Percentiles rank a stretch among this genome's conserved stretches.
Evolutionary conservation across 2,329 filamentous ascomycete genomes (phyloP).

Genomic region (Zarea fungicola): DNA sequence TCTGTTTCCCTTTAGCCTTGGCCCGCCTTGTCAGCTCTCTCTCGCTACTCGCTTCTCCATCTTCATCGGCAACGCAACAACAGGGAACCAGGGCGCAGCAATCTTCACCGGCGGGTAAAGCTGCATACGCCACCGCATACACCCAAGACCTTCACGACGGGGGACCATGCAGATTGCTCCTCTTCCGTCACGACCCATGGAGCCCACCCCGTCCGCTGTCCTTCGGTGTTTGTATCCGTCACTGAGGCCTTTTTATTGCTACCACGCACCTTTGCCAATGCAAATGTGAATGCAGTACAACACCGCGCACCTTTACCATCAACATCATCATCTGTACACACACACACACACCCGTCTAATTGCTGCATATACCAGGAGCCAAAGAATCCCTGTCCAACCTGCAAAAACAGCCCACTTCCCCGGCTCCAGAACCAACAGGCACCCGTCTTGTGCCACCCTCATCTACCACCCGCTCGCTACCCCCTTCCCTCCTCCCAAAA

Average conservation of each 20-base stretch:
- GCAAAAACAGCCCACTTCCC: background rate
- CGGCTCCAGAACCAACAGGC: constrained; percentile 6
- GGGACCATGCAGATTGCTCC: background rate
- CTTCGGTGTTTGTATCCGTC: background rate
- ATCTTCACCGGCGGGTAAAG: constrained; percentile 6
- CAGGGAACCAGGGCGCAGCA: background rate
- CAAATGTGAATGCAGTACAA: too few relatives aligned
- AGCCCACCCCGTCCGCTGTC: background rate
- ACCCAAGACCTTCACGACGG: background rate
- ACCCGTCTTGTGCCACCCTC: background rate
- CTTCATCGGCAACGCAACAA: background rate
- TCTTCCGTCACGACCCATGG: background rate
- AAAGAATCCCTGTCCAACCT: background rate
- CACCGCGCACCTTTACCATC: too few relatives aligned
- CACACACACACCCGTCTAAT: background rate
- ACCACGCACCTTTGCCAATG: too few relatives aligned
- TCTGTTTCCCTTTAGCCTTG: too few relatives aligned
- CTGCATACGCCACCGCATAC: constrained; percentile 3
- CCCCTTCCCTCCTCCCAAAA: background rate
- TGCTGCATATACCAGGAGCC: background rate
- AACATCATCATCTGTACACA: too few relatives aligned
- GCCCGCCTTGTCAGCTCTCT: too few relatives aligned
- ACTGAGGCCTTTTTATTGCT: too few relatives aligned
- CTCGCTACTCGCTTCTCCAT: too few relatives aligned
- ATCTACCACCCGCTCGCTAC: background rate